These are phyloP conservation scores for Melampsora americana DNA, from an alignment of 1,284 basidiomycete species.

Conservation along the genomic window DNA sequence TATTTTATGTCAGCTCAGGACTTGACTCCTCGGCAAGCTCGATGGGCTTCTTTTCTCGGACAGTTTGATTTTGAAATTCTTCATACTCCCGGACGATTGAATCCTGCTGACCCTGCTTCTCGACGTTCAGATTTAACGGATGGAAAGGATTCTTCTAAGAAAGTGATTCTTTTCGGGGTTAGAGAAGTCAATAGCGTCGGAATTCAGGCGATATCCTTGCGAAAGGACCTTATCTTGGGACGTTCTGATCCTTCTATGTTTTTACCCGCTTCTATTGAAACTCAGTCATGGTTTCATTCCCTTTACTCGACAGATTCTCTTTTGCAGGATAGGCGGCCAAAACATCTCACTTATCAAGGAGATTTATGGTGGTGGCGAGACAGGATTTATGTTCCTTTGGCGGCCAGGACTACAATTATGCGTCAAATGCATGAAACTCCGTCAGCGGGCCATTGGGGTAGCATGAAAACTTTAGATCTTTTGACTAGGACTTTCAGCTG, in stretches of 20 bases:
- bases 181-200: not conserved
- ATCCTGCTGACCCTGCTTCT: too few relatives aligned
- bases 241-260: not conserved
- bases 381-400: not conserved
- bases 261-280: not conserved
- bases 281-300: too few relatives aligned
- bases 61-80: too few relatives aligned
- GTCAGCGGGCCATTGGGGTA: too few relatives aligned
- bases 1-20: too few relatives aligned
- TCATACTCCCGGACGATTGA: too few relatives aligned
- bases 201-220: not conserved
- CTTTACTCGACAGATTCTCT: not conserved
- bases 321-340: not conserved
- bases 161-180: not conserved
- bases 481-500: too few relatives aligned
- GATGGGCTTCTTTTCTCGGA: too few relatives aligned
- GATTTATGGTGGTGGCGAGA: not conserved
- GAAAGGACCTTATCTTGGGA: too few relatives aligned
- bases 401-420: not conserved
- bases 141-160: not conserved
- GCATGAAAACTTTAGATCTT: too few relatives aligned
- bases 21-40: too few relatives aligned
- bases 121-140: slow-evolving; percentile 5
- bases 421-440: not conserved
- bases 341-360: not conserved